Percentiles rank a stretch among this genome's conserved stretches.
phyloP scores from a whole-genome alignment of 345 rosid species.

The Laguncularia racemosa region DNA sequence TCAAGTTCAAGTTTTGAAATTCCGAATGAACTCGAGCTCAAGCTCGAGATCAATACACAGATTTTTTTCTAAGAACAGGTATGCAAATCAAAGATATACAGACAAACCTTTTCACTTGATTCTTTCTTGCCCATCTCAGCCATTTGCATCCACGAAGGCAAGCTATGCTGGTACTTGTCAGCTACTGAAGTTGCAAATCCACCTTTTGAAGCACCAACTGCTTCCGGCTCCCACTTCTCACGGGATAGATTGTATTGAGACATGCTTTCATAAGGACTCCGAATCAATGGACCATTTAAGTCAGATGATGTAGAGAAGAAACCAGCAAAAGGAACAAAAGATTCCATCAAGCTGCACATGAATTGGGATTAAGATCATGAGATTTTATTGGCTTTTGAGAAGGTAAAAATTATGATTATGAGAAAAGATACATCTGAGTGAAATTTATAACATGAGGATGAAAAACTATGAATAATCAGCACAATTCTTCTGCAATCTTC shows the following conservation, averaged over 20 bases:
- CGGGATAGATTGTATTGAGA: slow-evolving; percentile 28
- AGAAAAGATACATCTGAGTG: too few relatives aligned
- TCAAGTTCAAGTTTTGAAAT: too few relatives aligned
- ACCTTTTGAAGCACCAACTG: slow-evolving; percentile 24
- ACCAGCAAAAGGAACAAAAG: slow-evolving; percentile 91
- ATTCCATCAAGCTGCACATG: slow-evolving; percentile 76
- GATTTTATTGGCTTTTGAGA: too few relatives aligned
- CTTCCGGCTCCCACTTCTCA: slow-evolving; percentile 40
- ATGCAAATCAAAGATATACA: slow-evolving; percentile 3
- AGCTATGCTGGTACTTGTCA: slow-evolving; percentile 46
- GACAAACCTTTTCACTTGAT: slow-evolving; percentile 36
- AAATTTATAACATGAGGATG: too few relatives aligned
- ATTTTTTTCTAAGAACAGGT: too few relatives aligned
- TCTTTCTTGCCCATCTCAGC: slow-evolving; percentile 32
- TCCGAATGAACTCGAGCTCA: too few relatives aligned
- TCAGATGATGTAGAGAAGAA: slow-evolving; percentile 67
- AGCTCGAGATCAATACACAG: too few relatives aligned
- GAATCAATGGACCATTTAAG: slow-evolving; percentile 28
- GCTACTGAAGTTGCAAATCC: slow-evolving; percentile 40
- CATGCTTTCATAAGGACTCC: slow-evolving; percentile 22
- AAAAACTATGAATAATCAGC: too few relatives aligned
- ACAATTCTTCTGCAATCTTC: too few relatives aligned
- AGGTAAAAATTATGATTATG: too few relatives aligned
- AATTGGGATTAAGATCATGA: neutral
- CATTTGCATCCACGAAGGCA: slow-evolving; percentile 77